A percentile compares a stretch with the other conserved stretches of the same genome.
These are phyloP conservation scores for Arctostaphylos glauca DNA, from an alignment of 148 eudicot genomes.

Conservation along the genomic window DNA sequence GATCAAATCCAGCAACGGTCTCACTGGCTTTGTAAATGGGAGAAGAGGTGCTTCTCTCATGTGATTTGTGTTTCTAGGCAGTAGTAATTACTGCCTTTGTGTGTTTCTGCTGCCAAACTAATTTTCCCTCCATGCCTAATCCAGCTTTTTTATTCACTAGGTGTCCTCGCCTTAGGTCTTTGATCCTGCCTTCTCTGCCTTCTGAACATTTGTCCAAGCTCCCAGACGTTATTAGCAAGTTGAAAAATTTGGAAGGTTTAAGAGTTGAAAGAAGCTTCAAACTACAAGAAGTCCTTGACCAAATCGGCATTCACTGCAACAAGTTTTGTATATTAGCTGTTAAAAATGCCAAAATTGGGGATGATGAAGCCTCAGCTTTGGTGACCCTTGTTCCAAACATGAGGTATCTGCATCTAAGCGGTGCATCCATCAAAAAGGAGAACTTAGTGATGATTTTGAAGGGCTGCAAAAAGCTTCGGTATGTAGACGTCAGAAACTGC, in stretches of 20 bases:
- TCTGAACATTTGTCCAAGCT: not conserved
- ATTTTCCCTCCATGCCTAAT: no score
- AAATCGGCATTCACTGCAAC: not conserved
- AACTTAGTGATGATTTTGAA: not conserved
- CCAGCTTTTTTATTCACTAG: not conserved
- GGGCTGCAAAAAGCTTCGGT: slow-evolving; percentile 1
- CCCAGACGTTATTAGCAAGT: slow-evolving; percentile 1
- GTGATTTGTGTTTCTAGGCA: no score
- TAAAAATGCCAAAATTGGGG: not conserved
- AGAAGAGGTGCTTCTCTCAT: no score
- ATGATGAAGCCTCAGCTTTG: not conserved
- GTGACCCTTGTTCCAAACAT: not conserved
- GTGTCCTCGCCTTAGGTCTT: not conserved
- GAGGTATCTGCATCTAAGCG: not conserved
- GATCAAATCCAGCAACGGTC: no score
- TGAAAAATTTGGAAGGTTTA: not conserved
- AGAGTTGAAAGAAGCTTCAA: not conserved
- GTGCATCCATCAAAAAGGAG: not conserved
- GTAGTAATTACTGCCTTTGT: no score
- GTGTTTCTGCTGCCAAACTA: no score
- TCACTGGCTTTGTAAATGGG: no score
- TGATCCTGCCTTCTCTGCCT: not conserved
- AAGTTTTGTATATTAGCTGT: not conserved
- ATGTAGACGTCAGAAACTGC: not conserved
- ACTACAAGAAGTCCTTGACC: slow-evolving; percentile 8